Conservation (phyloP, 2,329 filamentous ascomycete species). For the Pseudogymnoascus sp. region DNA sequence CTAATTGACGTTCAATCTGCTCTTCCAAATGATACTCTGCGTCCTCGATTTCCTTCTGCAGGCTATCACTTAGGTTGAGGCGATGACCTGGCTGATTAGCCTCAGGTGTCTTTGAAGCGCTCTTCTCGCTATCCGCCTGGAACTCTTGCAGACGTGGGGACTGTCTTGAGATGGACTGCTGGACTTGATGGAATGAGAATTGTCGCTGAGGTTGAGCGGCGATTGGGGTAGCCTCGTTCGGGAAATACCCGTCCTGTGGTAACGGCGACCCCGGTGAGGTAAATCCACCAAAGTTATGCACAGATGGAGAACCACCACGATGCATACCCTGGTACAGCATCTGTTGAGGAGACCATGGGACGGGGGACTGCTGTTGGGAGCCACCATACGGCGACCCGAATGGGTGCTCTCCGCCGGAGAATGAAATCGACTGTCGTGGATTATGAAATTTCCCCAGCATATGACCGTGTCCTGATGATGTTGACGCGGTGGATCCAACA, state of each 20-base stretch:
- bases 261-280: conserved; percentile 60
- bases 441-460: conserved; percentile 51
- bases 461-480: conserved; percentile 56
- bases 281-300: conserved; percentile 46
- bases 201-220: conserved; percentile 41
- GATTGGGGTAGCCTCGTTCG: not conserved
- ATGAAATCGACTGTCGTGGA: conserved; percentile 64
- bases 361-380: conserved; percentile 53
- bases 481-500: conserved; percentile 60
- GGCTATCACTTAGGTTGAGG: conserved; percentile 67
- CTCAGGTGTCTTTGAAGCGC: conserved; percentile 48
- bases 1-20: conserved; percentile 68
- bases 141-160: conserved; percentile 63
- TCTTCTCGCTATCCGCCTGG: conserved; percentile 60
- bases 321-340: conserved; percentile 44
- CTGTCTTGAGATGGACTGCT: conserved; percentile 34
- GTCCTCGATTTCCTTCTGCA: conserved; percentile 79
- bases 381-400: conserved; percentile 61
- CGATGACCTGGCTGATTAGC: conserved; percentile 47
- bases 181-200: conserved; percentile 33
- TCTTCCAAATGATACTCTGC: conserved; percentile 80
- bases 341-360: conserved; percentile 51
- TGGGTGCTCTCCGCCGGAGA: conserved; percentile 50
- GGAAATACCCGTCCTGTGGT: conserved; percentile 34
- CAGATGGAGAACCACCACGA: conserved; percentile 57